phyloP scores from a whole-genome alignment of 305 asterid genomes.

The Fraxinus platypoda region DNA sequence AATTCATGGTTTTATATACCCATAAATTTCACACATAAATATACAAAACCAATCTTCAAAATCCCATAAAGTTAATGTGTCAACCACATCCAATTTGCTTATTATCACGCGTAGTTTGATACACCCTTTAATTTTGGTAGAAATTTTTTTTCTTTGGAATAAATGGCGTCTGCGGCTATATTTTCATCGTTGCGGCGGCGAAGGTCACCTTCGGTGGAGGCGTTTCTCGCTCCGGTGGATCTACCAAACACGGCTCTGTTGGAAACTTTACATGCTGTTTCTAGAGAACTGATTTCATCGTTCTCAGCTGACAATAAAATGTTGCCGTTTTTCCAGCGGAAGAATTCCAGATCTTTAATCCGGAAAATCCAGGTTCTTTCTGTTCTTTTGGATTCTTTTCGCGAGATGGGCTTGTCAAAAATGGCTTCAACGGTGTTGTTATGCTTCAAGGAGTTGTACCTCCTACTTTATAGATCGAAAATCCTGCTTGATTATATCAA shows the following conservation, averaged over 20 bases:
- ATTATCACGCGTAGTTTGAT: conserved; percentile 11
- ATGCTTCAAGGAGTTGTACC: conserved; percentile 90
- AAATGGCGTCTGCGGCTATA: conserved; percentile 83
- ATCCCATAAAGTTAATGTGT: neutral
- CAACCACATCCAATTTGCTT: neutral
- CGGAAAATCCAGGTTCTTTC: conserved; percentile 66
- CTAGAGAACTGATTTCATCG: conserved; percentile 50
- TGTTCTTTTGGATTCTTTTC: conserved; percentile 55
- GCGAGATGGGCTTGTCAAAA: conserved; percentile 36
- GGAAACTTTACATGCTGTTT: conserved; percentile 50
- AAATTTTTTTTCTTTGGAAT: neutral
- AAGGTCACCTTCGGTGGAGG: conserved; percentile 76
- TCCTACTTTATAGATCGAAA: conserved; percentile 76
- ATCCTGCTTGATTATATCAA: conserved; percentile 68
- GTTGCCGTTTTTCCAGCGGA: conserved; percentile 48
- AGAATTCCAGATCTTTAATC: conserved; percentile 59
- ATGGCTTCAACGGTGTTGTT: conserved; percentile 45
- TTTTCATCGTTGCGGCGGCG: conserved; percentile 87
- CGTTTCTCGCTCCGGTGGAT: conserved; percentile 79
- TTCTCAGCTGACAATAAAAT: conserved; percentile 41
- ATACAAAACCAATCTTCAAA: neutral
- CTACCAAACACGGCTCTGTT: conserved; percentile 53
- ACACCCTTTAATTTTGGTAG: conserved; percentile 1
- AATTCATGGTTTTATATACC: conserved; percentile 15
- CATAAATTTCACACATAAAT: neutral